Conservation (phyloP, 176 grass and related monocot genomes). For the Carex pumila region DNA sequence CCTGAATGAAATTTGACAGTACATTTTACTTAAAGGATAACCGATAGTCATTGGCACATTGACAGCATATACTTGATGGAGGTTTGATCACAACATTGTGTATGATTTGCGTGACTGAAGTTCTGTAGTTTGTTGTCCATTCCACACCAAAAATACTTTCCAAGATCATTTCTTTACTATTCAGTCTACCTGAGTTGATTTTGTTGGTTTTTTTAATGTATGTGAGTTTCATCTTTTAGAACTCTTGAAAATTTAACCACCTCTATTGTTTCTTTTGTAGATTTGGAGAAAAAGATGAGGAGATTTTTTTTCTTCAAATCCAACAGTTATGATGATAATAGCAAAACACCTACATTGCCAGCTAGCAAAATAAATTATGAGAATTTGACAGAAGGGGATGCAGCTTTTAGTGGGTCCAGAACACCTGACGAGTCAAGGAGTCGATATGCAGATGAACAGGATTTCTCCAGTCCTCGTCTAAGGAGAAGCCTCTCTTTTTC, state of each 20-base stretch:
- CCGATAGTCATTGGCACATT: background rate
- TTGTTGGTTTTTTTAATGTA: background rate
- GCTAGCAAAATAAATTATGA: conserved; percentile 13
- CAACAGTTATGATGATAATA: conserved; percentile 13
- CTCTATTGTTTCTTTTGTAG: conserved; percentile 1
- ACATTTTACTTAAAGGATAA: background rate
- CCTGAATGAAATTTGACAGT: background rate
- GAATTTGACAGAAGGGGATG: background rate
- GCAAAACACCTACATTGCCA: conserved; percentile 2
- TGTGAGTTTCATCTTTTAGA: background rate
- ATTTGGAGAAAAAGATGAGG: conserved; percentile 24
- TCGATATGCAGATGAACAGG: conserved; percentile 14
- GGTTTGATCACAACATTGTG: background rate
- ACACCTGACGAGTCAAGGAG: conserved; percentile 28
- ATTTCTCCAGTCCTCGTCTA: conserved; percentile 9
- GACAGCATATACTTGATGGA: background rate
- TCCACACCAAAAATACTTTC: background rate
- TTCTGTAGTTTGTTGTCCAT: background rate
- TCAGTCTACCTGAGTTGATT: background rate
- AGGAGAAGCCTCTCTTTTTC: conserved; percentile 37
- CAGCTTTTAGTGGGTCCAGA: conserved; percentile 12
- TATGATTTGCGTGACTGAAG: background rate
- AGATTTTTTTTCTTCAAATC: conserved; percentile 42
- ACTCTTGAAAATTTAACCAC: background rate
- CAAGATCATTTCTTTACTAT: background rate